phyloP scores from a whole-genome alignment of 129 eudicot species.

The Tagetes patula region DNA sequence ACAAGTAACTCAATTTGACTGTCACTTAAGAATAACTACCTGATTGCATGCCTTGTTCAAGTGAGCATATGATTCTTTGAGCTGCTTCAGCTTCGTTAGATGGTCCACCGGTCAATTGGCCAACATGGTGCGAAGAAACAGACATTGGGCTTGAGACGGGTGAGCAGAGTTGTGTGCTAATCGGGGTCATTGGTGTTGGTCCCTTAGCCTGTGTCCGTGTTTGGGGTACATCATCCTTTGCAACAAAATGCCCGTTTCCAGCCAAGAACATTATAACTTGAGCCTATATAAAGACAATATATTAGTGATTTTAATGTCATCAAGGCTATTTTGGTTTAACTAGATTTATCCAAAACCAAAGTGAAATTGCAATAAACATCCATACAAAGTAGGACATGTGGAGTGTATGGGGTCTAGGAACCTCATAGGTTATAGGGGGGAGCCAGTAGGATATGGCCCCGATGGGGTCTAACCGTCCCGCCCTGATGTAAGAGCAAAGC shows the following conservation, averaged over 20 bases:
- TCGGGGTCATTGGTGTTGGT: constrained; percentile 31
- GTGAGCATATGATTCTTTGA: constrained; percentile 36
- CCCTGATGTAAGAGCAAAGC: no score
- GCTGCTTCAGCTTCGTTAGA: constrained; percentile 33
- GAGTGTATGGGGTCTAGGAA: no score
- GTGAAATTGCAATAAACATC: no score
- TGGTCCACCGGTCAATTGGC: constrained; percentile 34
- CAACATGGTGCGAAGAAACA: constrained; percentile 53
- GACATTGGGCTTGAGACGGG: constrained; percentile 51
- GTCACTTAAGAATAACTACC: constrained; percentile 10
- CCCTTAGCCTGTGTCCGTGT: constrained; percentile 40
- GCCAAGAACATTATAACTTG: constrained; percentile 77
- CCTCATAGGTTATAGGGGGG: no score
- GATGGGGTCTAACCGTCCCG: no score
- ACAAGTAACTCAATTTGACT: neutral
- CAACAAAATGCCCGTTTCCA: constrained; percentile 36
- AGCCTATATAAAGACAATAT: constrained; percentile 41
- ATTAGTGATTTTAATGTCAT: no score
- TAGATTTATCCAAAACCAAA: no score
- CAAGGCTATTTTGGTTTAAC: no score
- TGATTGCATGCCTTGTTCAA: constrained; percentile 33
- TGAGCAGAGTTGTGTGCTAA: constrained; percentile 35
- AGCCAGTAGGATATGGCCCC: no score
- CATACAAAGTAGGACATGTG: no score
- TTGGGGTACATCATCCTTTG: constrained; percentile 32